Percentiles rank a stretch among this genome's conserved stretches.
Conservation (phyloP, 164 flowering plant species). For the Dillenia suffruticosa region DNA sequence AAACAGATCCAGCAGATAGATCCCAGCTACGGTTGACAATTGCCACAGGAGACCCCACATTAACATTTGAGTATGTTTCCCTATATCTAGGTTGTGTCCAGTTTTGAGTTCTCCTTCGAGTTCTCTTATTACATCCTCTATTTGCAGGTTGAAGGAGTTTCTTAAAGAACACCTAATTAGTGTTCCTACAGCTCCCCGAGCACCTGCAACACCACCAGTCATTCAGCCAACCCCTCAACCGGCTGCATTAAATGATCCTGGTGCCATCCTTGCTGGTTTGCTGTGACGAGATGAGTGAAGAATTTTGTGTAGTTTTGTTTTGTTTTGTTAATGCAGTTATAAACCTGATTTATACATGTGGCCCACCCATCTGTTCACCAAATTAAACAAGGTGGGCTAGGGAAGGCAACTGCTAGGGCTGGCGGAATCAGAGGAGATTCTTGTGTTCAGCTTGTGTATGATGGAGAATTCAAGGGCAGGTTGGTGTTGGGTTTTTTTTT, state of each 20-base stretch:
- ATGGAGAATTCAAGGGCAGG: slow-evolving; percentile 12
- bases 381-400: slow-evolving; percentile 20
- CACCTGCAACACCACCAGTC: slow-evolving; percentile 38
- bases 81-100: not conserved
- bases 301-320: slow-evolving; percentile 39
- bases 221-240: slow-evolving; percentile 36
- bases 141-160: slow-evolving; percentile 87
- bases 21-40: slow-evolving; percentile 96
- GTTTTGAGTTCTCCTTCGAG: not conserved
- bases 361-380: slow-evolving; percentile 20
- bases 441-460: slow-evolving; percentile 29
- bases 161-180: slow-evolving; percentile 78
- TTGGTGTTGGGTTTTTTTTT: slow-evolving; percentile 12
- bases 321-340: slow-evolving; percentile 29
- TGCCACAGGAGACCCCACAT: slow-evolving; percentile 81
- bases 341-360: slow-evolving; percentile 29
- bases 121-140: slow-evolving; percentile 10
- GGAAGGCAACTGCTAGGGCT: slow-evolving; percentile 52
- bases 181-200: slow-evolving; percentile 49
- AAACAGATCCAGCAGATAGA: slow-evolving; percentile 98
- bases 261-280: slow-evolving; percentile 84
- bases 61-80: slow-evolving; percentile 79
- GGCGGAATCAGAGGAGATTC: slow-evolving; percentile 39
- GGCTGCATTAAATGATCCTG: slow-evolving; percentile 62
- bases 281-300: slow-evolving; percentile 32